Evolutionary conservation across 345 rosid species (phyloP).

Genomic region (Noccaea bulbosa): DNA sequence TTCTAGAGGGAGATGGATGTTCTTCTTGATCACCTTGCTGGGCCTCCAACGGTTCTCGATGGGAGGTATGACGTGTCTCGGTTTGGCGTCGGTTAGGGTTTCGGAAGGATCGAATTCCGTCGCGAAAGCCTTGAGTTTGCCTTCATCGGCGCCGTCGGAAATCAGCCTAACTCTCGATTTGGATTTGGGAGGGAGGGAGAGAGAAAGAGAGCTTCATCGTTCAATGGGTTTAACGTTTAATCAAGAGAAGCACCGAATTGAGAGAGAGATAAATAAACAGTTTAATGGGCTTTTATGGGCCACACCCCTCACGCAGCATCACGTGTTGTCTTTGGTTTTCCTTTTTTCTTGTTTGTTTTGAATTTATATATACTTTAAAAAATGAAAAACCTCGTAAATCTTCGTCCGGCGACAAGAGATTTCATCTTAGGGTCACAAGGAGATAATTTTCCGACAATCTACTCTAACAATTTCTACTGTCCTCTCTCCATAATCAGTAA

Average conservation of each 20-base stretch:
- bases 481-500: too few relatives aligned
- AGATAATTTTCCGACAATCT: background rate
- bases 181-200: constrained; percentile 48
- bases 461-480: too few relatives aligned
- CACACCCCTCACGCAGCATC: background rate
- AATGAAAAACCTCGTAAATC: background rate
- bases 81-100: constrained; percentile 34
- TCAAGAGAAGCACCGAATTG: too few relatives aligned
- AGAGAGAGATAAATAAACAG: background rate
- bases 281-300: constrained; percentile 8
- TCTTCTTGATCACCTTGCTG: constrained; percentile 50
- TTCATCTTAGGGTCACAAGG: background rate
- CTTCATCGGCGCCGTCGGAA: constrained; percentile 22
- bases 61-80: constrained; percentile 55
- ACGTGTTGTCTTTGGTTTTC: background rate
- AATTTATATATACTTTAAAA: background rate
- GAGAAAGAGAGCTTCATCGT: constrained; percentile 60
- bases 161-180: constrained; percentile 27
- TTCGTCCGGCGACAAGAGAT: background rate
- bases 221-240: too few relatives aligned
- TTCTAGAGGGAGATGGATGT: constrained; percentile 43
- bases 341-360: background rate
- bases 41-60: constrained; percentile 44
- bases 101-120: constrained; percentile 59
- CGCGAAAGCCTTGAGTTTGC: constrained; percentile 36